Evolutionary conservation across 208 protist species (phyloP).

Genomic region (Phytomonas francai): DNA sequence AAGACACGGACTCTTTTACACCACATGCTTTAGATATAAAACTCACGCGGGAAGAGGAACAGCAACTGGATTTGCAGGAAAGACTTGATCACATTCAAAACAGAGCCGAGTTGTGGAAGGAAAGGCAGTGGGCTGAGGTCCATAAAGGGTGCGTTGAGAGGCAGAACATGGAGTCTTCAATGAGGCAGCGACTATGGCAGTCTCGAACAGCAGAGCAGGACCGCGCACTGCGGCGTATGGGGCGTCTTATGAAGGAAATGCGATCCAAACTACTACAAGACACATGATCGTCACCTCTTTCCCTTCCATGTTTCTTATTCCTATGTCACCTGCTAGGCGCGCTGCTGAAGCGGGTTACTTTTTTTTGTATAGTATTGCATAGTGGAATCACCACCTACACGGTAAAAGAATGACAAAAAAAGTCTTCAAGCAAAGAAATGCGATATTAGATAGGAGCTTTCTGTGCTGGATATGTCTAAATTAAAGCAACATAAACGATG

Average conservation of each 20-base stretch:
- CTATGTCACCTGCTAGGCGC: neutral
- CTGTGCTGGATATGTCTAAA: no score
- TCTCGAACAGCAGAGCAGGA: slow-evolving; percentile 30
- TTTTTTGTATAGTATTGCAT: slow-evolving; percentile 3
- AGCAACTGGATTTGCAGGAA: no score
- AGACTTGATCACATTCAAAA: no score
- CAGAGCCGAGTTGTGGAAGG: no score
- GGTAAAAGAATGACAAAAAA: no score
- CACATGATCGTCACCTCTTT: slow-evolving; percentile 3
- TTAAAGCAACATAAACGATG: neutral
- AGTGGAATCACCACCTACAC: no score
- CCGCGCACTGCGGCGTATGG: slow-evolving; percentile 47
- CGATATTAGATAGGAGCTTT: no score
- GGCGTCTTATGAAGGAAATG: slow-evolving; percentile 7
- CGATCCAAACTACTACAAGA: slow-evolving; percentile 1
- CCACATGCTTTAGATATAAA: no score
- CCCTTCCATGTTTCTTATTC: slow-evolving; percentile 5
- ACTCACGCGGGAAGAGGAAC: neutral
- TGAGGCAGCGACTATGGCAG: slow-evolving; percentile 30
- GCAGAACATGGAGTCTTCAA: slow-evolving; percentile 16
- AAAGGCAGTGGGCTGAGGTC: no score
- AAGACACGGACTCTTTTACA: no score
- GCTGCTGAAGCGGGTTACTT: neutral
- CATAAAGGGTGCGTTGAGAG: no score
- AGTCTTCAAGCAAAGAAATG: no score